Base-by-base conservation (phyloP, 2,329 filamentous ascomycete genomes). In the Aurifilum marmelostoma region DNA sequence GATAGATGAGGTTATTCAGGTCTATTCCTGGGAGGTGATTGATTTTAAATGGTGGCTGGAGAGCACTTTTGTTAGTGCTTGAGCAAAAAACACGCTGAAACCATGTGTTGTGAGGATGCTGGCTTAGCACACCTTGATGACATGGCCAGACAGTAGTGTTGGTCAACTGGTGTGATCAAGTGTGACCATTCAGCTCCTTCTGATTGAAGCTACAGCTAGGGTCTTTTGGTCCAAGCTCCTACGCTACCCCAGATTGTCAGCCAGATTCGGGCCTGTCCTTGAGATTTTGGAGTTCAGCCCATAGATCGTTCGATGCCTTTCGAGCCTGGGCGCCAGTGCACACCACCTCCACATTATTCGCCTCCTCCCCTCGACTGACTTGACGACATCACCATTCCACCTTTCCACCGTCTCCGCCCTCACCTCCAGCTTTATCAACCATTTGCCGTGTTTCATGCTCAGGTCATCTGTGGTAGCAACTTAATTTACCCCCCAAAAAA, bases 221-320 rank as follows among this genome's bases (percentile, higher is more conserved):
- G 32, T 14, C 32, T n/a, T 34, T 29, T 27, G 29, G 37, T 41
- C 58, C 65, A 65, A 62, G 69, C 66, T 54, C 59, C 67, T 47
- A 39, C 52, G 64, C 69, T 71, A 69, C 69, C 69, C 69, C 69
- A 63, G 69, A 71, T 69, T 71, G 69, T 68, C 52, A 67, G 62
- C 59, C 52, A 56, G 52, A 29, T 52, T 56, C 12, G 24, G 52
- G 24, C 52, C 24, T 6, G 52, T 29, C 52, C 24, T 29, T 56
- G 24, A 7, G 63, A n/a, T 47, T 47, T 47, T 47, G 43, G 43
- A 47, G 43, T 47, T 47, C 43, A 47, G 43, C 43, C 43, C 43
- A 47, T 47, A n/a, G 18, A 66, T 68, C 63, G 69, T 69, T 71
- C 69, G 69, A 68, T 71, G 50, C 41, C 47, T 34, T 66, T 58